Conservation (phyloP, 306 rosid genomes). For the Crotalaria pallida region DNA sequence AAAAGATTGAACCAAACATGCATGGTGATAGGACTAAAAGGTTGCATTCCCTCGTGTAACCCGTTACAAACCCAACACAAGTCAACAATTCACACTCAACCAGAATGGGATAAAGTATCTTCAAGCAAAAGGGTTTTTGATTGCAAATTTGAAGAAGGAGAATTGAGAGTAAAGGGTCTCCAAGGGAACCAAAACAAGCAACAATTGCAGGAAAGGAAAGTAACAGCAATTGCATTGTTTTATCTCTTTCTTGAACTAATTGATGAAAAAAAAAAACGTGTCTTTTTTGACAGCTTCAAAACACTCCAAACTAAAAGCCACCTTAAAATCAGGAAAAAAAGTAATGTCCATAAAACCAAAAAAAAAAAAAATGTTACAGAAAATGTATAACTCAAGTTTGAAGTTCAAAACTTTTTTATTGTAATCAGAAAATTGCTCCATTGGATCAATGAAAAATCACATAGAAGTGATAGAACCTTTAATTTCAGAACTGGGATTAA, state of each 20-base stretch:
- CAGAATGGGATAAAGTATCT: slow-evolving; percentile 24
- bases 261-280: slow-evolving; percentile 11
- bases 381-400: neutral
- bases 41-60: slow-evolving; percentile 39
- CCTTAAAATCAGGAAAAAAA: slow-evolving; percentile 2
- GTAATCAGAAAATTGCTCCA: slow-evolving; percentile 12
- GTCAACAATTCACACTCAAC: slow-evolving; percentile 24
- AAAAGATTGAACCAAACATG: slow-evolving; percentile 24
- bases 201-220: slow-evolving; percentile 34
- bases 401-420: slow-evolving; percentile 7
- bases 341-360: too few relatives aligned
- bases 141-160: slow-evolving; percentile 18
- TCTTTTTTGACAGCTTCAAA: neutral
- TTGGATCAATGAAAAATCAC: neutral
- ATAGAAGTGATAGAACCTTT: neutral
- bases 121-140: slow-evolving; percentile 19
- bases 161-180: slow-evolving; percentile 45
- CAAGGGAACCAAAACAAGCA: slow-evolving; percentile 40
- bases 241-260: slow-evolving; percentile 7
- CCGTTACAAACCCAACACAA: slow-evolving; percentile 29
- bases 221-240: slow-evolving; percentile 7
- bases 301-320: neutral
- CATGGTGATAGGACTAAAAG: slow-evolving; percentile 23
- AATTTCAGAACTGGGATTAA: slow-evolving; percentile 16
- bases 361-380: neutral